Conservation (phyloP, 106 monocot genomes). For the Dendrobium officinale region DNA sequence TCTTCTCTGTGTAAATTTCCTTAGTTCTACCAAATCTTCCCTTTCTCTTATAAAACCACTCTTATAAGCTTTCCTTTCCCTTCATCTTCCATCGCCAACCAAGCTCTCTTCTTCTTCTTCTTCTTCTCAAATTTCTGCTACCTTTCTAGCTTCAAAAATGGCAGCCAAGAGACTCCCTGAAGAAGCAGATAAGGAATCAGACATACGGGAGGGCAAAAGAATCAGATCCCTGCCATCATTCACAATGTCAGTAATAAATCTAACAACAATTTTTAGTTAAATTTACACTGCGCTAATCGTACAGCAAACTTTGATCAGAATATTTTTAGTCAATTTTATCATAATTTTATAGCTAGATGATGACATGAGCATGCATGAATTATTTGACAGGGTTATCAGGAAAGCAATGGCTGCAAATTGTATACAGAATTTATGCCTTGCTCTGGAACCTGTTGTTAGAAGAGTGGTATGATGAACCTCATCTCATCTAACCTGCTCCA, state of each 20-base stretch:
- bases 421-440: conserved; percentile 2
- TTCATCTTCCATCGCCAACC: neutral
- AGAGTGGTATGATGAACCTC: conserved; percentile 1
- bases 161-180: conserved; percentile 1
- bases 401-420: neutral
- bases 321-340: neutral
- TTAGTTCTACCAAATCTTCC: neutral
- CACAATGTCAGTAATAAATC: conserved; percentile 1
- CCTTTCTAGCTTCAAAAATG: neutral
- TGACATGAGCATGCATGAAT: neutral
- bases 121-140: neutral
- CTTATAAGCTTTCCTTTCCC: neutral
- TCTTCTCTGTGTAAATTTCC: conserved; percentile 5
- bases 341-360: neutral
- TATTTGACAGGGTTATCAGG: conserved; percentile 8
- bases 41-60: neutral
- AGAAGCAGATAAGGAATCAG: neutral
- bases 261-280: neutral
- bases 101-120: neutral
- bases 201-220: neutral
- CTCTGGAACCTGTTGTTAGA: neutral
- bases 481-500: neutral
- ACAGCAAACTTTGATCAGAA: no score
- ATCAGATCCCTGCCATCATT: conserved; percentile 1
- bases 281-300: no score